phyloP scores from a whole-genome alignment of 345 rosid species.

The Populus nigra region DNA sequence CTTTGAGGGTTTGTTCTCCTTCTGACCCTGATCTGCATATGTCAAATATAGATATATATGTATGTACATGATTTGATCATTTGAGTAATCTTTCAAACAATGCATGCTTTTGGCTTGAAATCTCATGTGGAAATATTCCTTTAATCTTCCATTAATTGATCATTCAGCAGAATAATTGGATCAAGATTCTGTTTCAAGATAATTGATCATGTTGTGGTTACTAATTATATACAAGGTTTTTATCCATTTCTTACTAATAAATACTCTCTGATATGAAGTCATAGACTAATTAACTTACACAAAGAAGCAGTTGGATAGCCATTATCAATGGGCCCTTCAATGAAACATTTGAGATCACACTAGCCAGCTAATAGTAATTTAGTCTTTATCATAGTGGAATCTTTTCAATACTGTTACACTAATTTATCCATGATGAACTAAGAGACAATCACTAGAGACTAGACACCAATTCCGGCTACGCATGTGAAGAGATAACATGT shows the following conservation, averaged over 20 bases:
- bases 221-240: background rate
- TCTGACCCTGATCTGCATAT: slow-evolving; percentile 30
- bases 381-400: slow-evolving; percentile 10
- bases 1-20: slow-evolving; percentile 26
- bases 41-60: slow-evolving; percentile 6
- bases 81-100: slow-evolving; percentile 14
- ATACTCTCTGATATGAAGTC: slow-evolving; percentile 4
- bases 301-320: slow-evolving; percentile 5
- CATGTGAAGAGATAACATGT: slow-evolving; percentile 10
- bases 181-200: slow-evolving; percentile 7
- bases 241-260: background rate
- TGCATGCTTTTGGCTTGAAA: slow-evolving; percentile 8
- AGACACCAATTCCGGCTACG: background rate
- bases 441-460: background rate
- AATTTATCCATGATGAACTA: background rate
- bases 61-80: slow-evolving; percentile 30
- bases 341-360: background rate
- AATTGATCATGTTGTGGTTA: background rate
- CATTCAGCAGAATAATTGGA: background rate
- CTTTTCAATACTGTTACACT: background rate
- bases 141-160: background rate
- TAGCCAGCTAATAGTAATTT: background rate
- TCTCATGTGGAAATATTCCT: slow-evolving; percentile 30
- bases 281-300: slow-evolving; percentile 7
- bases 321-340: slow-evolving; percentile 10